Base-by-base conservation (phyloP, 2,329 filamentous ascomycete species). In the Colletotrichum sp. region DNA sequence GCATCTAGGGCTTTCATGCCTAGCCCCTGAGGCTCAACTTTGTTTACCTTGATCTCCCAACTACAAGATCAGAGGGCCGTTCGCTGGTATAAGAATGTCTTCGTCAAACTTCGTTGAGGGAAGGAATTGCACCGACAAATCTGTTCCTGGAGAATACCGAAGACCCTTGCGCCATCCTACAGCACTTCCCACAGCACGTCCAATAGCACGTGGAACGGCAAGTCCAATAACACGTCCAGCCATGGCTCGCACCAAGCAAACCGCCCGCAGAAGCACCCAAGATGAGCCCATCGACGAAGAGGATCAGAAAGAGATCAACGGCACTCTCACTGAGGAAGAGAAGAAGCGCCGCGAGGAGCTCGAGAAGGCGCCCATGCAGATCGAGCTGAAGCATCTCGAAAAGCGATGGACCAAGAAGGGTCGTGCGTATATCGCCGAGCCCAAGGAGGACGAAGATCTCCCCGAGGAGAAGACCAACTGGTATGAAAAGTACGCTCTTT, bases 361-460 rank as follows among this genome's bases (percentile, higher is more conserved):
- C 24, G 80, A 80, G 36, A 77, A 81, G 60, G 78, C 79, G 12
- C 80, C 79, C 24, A 81, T 81, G 80, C 79, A 78, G 36, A 64
- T 78, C 21, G 80, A 82, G 69, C 78, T 84, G 69, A 83, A 83
- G 74, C 80, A 83, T 64, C 80, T 84, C 18, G 82, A 84, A 63
- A 81, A 79, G 63, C 82, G 80, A 26, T 82, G 79, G 71, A 82
- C 81, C 63, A 79, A 78, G 43, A 80, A 82, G 71, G 80, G 80
- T 7, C 78, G 78, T 21, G 71, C 71, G 10, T 82, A 80, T 59
- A 79, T 83, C 63, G 76, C 78, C 32, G 83, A 84, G 74, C 81
- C 81, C 16, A 80, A 80, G 65, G 80, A 81, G 63, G 82, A 78
- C 43, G 81, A 79, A 52, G 79, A 77, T 57, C 78, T 78, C 36